Evolutionary conservation across 2,329 filamentous ascomycete species (phyloP).

Genomic region (Neonectria sp.): DNA sequence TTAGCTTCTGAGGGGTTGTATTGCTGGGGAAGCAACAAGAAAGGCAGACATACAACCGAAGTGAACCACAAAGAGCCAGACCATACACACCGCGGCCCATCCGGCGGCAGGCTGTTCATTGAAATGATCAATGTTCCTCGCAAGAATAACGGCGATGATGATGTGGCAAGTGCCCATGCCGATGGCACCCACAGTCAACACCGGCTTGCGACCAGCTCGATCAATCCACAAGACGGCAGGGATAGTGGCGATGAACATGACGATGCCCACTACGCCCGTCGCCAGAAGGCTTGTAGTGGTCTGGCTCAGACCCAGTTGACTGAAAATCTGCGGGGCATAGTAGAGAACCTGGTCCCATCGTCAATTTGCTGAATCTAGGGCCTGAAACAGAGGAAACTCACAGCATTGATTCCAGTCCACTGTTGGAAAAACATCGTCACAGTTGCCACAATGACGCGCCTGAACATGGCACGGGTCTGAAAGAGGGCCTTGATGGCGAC

Average conservation of each 20-base stretch:
- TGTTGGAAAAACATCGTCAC: conserved; percentile 74
- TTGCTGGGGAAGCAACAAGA: background rate
- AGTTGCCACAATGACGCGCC: conserved; percentile 74
- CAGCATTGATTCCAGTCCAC: conserved; percentile 66
- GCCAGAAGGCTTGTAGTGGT: conserved; percentile 72
- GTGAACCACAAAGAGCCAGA: conserved; percentile 82
- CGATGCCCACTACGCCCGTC: conserved; percentile 80
- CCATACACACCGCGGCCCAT: conserved; percentile 78
- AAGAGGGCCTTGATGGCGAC: conserved; percentile 77
- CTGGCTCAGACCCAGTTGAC: conserved; percentile 71
- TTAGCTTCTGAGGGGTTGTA: background rate
- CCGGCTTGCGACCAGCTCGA: conserved; percentile 73
- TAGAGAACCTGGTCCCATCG: conserved; percentile 62
- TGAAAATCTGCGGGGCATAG: conserved; percentile 80
- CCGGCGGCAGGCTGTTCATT: conserved; percentile 71
- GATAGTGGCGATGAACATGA: conserved; percentile 78
- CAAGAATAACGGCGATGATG: conserved; percentile 79
- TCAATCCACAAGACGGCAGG: conserved; percentile 78
- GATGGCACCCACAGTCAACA: conserved; percentile 75
- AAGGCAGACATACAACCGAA: conserved; percentile 68
- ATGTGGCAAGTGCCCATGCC: conserved; percentile 81
- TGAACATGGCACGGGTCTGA: conserved; percentile 76
- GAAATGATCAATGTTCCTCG: conserved; percentile 74
- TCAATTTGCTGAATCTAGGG: conserved; percentile 7
- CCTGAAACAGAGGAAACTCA: conserved; percentile 44